Conservation (phyloP, 2,329 filamentous ascomycete species). For the Plenodomus lindquistii region DNA sequence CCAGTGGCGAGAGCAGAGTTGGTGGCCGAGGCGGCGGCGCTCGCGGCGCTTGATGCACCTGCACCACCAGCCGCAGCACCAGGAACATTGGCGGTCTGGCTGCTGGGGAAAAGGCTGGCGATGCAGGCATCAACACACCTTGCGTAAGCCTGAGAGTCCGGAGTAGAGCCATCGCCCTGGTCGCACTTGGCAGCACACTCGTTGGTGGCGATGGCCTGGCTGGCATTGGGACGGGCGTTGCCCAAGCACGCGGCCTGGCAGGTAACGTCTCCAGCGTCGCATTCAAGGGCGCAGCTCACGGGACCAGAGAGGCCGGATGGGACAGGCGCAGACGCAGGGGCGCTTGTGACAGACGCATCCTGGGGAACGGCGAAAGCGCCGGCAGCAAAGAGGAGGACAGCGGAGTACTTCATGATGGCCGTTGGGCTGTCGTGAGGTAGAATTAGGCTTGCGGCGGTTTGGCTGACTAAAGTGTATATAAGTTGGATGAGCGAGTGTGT, state of each 20-base stretch:
- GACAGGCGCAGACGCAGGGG: slow-evolving; percentile 38
- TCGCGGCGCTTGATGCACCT: slow-evolving; percentile 22
- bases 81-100: slow-evolving; percentile 32
- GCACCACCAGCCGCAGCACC: slow-evolving; percentile 25
- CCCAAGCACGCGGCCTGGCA: slow-evolving; percentile 57
- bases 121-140: slow-evolving; percentile 56
- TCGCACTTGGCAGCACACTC: slow-evolving; percentile 57
- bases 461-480: slow-evolving; percentile 10
- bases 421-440: slow-evolving; percentile 5
- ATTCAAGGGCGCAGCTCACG: slow-evolving; percentile 44
- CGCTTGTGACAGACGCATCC: slow-evolving; percentile 41
- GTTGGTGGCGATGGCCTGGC: slow-evolving; percentile 55
- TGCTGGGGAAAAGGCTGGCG: slow-evolving; percentile 53
- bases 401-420: slow-evolving; percentile 49
- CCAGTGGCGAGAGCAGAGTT: slow-evolving; percentile 16
- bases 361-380: slow-evolving; percentile 50
- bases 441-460: neutral
- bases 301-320: slow-evolving; percentile 28
- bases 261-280: slow-evolving; percentile 51
- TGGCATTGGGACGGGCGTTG: slow-evolving; percentile 57
- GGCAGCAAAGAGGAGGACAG: slow-evolving; percentile 52
- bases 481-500: slow-evolving; percentile 29
- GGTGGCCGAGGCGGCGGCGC: slow-evolving; percentile 15
- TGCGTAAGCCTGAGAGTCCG: slow-evolving; percentile 52
- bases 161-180: slow-evolving; percentile 55